Conservation (phyloP, 2,329 filamentous ascomycete genomes). For the Aschersonia sp. region DNA sequence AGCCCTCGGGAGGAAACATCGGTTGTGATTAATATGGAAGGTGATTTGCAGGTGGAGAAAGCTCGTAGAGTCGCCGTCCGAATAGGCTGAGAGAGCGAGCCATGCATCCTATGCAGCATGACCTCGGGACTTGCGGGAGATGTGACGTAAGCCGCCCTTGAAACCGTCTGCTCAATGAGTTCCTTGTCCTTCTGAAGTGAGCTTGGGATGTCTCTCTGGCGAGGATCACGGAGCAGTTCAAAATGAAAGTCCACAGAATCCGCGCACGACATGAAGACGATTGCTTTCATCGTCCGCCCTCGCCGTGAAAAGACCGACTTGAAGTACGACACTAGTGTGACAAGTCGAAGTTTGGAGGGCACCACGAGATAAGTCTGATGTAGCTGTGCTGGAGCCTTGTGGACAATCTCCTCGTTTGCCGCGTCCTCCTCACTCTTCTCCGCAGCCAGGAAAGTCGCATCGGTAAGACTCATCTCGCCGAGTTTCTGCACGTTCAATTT, state of each 20-base stretch:
- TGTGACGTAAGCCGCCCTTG: conserved; percentile 57
- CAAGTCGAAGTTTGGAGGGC: conserved; percentile 78
- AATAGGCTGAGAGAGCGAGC: conserved; percentile 74
- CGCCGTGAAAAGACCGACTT: conserved; percentile 79
- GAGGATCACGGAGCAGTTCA: conserved; percentile 50
- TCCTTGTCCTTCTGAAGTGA: conserved; percentile 16
- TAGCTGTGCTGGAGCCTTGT: conserved; percentile 72
- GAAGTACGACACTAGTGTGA: conserved; percentile 71
- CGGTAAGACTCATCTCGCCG: conserved; percentile 87
- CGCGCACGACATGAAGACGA: conserved; percentile 91
- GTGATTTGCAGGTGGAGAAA: conserved; percentile 59
- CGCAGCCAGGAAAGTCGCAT: conserved; percentile 75
- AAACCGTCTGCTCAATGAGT: conserved; percentile 44
- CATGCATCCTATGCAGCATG: conserved; percentile 76
- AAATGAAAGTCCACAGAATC: conserved; percentile 97
- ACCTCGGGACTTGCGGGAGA: conserved; percentile 59
- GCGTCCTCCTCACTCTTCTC: conserved; percentile 33
- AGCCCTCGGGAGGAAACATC: conserved; percentile 93
- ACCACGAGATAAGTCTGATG: conserved; percentile 84
- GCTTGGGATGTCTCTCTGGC: conserved; percentile 12
- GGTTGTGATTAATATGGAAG: conserved; percentile 78
- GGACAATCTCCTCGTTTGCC: conserved; percentile 40
- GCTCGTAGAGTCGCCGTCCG: conserved; percentile 74
- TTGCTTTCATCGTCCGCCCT: conserved; percentile 90
- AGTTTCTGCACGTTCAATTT: conserved; percentile 93